Percentiles rank a stretch among this genome's conserved stretches.
Evolutionary conservation across 176 grass and related monocot species (phyloP).

Genomic region (Urochloa ruziziensis): DNA sequence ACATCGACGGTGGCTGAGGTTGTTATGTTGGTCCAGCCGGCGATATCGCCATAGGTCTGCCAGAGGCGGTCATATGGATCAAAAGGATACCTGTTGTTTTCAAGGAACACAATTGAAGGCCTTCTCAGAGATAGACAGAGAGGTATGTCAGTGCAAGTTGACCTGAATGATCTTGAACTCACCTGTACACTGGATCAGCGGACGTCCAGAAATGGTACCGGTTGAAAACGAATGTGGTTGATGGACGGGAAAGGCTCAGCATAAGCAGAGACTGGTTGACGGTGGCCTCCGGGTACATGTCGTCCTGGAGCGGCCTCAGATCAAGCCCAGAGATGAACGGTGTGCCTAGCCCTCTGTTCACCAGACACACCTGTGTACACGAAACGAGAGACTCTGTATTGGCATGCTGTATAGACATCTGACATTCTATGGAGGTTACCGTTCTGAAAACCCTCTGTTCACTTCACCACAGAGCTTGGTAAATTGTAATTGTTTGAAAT

Average conservation of each 20-base stretch:
- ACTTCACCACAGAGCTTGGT: neutral
- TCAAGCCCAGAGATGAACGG: constrained; percentile 62
- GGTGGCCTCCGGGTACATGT: constrained; percentile 47
- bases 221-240: neutral
- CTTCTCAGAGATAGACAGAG: neutral
- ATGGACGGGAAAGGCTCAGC: constrained; percentile 20
- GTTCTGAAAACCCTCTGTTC: too few species aligned
- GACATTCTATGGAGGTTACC: too few species aligned
- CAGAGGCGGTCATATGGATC: constrained; percentile 39
- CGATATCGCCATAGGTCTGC: neutral
- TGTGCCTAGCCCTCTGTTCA: constrained; percentile 44
- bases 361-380: constrained; percentile 46
- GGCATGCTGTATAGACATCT: too few species aligned
- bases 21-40: constrained; percentile 30
- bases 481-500: neutral
- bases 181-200: neutral
- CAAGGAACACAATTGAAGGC: neutral
- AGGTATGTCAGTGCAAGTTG: neutral
- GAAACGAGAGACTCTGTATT: neutral
- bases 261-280: constrained; percentile 26
- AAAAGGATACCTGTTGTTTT: constrained; percentile 16
- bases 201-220: constrained; percentile 23
- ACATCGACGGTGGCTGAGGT: neutral
- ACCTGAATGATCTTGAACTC: constrained; percentile 5
- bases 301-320: constrained; percentile 31